phyloP scores from a whole-genome alignment of 2,329 filamentous ascomycete species.

The Neonectria coccinea region DNA sequence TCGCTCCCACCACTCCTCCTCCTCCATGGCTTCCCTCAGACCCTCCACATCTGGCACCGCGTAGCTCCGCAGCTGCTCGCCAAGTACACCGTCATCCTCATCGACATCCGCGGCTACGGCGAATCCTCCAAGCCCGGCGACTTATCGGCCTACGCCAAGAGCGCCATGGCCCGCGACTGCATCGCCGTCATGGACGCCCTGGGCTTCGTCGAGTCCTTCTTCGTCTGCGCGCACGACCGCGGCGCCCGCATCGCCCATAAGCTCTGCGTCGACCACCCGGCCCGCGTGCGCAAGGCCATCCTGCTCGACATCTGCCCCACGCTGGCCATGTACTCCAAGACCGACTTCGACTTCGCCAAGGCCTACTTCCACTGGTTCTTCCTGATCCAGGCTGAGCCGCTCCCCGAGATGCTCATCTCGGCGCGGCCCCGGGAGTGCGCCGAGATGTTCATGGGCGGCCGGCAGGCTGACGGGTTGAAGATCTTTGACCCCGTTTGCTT shows the following conservation, averaged over 20 bases:
- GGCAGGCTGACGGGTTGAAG: conserved; percentile 50
- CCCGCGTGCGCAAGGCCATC: conserved; percentile 56
- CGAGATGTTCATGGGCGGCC: conserved; percentile 56
- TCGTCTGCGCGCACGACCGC: conserved; percentile 67
- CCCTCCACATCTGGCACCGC: conserved; percentile 63
- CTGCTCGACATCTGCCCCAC: conserved; percentile 68
- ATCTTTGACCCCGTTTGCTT: conserved; percentile 52
- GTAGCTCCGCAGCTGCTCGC: conserved; percentile 54
- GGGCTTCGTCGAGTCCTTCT: conserved; percentile 54
- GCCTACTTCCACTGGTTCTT: conserved; percentile 72
- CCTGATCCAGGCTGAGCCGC: conserved; percentile 63
- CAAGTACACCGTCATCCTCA: conserved; percentile 57
- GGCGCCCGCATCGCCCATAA: conserved; percentile 68
- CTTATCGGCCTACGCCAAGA: conserved; percentile 58
- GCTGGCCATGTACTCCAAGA: conserved; percentile 62
- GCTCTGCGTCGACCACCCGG: conserved; percentile 60
- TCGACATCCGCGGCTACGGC: conserved; percentile 66
- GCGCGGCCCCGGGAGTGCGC: conserved; percentile 54
- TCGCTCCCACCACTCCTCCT: conserved; percentile 58
- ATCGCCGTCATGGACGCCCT: conserved; percentile 59
- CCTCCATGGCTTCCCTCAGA: conserved; percentile 66
- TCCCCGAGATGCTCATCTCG: conserved; percentile 62
- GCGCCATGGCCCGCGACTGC: conserved; percentile 61
- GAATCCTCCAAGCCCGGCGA: conserved; percentile 58
- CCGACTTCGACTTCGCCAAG: conserved; percentile 56